Evolutionary conservation across 2,329 filamentous ascomycete species (phyloP), one percentile per base, ranked within the genome.

Genomic region (Plectosphaerella cucumerina): DNA sequence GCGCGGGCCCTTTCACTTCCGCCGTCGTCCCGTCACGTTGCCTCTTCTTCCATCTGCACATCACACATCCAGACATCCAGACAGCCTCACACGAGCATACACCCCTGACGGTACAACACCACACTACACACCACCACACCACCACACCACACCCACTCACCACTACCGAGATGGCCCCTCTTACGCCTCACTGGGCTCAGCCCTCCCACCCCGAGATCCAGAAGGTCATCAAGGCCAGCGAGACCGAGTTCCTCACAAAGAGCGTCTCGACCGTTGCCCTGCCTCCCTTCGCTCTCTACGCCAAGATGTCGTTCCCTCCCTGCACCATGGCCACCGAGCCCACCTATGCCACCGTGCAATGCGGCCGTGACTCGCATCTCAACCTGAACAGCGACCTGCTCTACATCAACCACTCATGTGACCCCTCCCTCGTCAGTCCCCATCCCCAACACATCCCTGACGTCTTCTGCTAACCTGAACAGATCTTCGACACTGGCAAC

Each of bases 351-450:
- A 85, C 83, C 2, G 82, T 86, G 22, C 84, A 87, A 67, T 77
- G 77, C 54, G 79, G 74, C 53, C 69, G 69, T 49, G 65, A 79
- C 57, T 69, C 69, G 51, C 84, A 87, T 63, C 66, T 86, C 59
- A 77, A 81, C 59, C 70, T 87, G 42, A 86, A 87, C 70, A 84
- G 79, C 59, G 83, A 86, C 60, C 63, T 87, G 61, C 65, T 87
- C 44, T 87, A 85, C 67, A 82, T 85, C 58, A 87, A 87, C 65
- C 84, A 87, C 68, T 84, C 80, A 5, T 87, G 84, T 66, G 81
- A 84, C 59, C 84, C 84, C 21, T 81, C 80, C 62, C 72, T 87
- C 53, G 81, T 85, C 55, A 72, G 79, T 78, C 52, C 20, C 17
- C 17, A 10, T 43, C 18, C n/a, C 44, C 44, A 39, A 39, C 14